A percentile compares a stretch with the other conserved stretches of the same genome.
Conservation (phyloP, 2,329 filamentous ascomycete genomes). For the Stemphylium beticola region DNA sequence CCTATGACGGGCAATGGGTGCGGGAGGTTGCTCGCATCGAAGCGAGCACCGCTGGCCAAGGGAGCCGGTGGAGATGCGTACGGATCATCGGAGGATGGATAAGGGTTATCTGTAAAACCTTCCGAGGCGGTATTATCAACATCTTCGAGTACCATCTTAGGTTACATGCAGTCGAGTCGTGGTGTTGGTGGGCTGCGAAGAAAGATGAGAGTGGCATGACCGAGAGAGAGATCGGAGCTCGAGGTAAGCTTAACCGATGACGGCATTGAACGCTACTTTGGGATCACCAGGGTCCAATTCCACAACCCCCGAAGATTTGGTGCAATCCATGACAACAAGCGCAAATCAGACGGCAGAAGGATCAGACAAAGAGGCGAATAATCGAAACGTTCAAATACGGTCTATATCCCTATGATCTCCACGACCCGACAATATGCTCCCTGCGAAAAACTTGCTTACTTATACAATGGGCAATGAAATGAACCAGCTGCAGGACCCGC, state of each 20-base stretch:
- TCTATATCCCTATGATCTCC: constrained; percentile 21
- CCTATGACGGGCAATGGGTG: constrained; percentile 46
- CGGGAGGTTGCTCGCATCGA: constrained; percentile 49
- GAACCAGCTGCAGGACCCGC: constrained; percentile 6
- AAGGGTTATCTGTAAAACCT: constrained; percentile 39
- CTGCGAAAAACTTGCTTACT: constrained; percentile 15
- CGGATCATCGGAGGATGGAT: constrained; percentile 47
- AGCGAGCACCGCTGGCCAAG: constrained; percentile 21
- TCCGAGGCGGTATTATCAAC: constrained; percentile 38
- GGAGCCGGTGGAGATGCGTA: constrained; percentile 36
- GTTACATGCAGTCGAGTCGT: constrained; percentile 25
- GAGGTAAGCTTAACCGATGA: constrained; percentile 35
- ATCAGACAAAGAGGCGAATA: background rate
- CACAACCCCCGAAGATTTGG: constrained; percentile 7
- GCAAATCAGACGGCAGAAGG: background rate
- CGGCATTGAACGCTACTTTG: constrained; percentile 26
- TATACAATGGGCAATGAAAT: constrained; percentile 18
- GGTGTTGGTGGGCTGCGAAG: constrained; percentile 43
- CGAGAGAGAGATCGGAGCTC: constrained; percentile 11
- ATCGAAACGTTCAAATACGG: constrained; percentile 2
- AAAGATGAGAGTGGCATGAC: constrained; percentile 7
- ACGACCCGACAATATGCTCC: constrained; percentile 4
- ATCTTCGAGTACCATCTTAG: constrained; percentile 52
- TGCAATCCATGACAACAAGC: constrained; percentile 2
- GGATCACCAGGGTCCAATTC: constrained; percentile 17